Base-by-base conservation (phyloP, 306 rosid genomes). In the Corylus heterophylla region DNA sequence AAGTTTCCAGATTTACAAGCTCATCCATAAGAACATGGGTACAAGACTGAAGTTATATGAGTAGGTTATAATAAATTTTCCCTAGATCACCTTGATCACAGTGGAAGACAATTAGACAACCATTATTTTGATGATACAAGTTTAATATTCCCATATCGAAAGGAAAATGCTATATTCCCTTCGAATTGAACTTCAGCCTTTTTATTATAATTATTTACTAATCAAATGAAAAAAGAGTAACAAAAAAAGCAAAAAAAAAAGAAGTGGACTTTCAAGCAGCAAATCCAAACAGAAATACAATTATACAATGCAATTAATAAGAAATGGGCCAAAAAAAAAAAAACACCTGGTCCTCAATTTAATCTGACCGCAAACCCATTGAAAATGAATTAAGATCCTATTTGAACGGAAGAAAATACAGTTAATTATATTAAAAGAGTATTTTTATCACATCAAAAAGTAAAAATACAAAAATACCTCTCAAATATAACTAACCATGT, bases 291-390 rank as follows among this genome's bases (percentile, higher is more conserved):
- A 42, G 8, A 42, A 42, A 42, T 5, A 42, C 45, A 42, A 42
- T 42, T 5, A 42, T 5, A 42, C 45, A 42, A 42, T 42, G 45
- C 45, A 42, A 42, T 5, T 5, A 42, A 42, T 42, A 42, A 6
- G 5, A 37, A 42, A 42, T 42, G 45, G 45, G 45, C 45, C 45
- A 5, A 42, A 42, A 42, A 42, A 42, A 39, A 39, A 39, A 39
- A 39, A 39, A 0, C 0, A 1, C 8, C 8, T 6, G 1, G 8
- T 42, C 45, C 8, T 42, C 45, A 0, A 77, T 76, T 78, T 72
- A 78, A 73, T 80, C 92, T 86, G 5, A 89, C 97, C 95, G 58
- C 87, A 54, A 92, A 89, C 59, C 97, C 97, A 77, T 86, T 78
- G 75, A 89, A 86, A 82, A 88, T 75, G 7, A 31, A 31, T 31